A percentile compares a stretch with the other conserved stretches of the same genome.
These are phyloP conservation scores for Pichia sp. DNA, from an alignment of 1,139 yeast species.

Conservation along the genomic window DNA sequence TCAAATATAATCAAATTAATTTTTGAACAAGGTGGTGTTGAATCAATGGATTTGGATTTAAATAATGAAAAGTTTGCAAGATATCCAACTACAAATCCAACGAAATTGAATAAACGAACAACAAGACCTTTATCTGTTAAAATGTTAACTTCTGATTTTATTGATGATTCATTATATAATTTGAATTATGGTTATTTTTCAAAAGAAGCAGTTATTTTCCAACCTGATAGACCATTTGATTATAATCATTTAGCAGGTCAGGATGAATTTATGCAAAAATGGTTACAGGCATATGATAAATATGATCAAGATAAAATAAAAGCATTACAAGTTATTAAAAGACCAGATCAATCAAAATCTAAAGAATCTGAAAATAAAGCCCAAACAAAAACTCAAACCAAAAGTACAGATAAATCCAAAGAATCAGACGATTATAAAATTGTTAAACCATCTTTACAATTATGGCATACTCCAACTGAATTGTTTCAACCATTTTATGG, in stretches of 20 bases:
- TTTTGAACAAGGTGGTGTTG: slow-evolving; percentile 30
- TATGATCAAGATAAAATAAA: slow-evolving; percentile 38
- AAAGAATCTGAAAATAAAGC: neutral
- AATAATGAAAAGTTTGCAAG: slow-evolving; percentile 33
- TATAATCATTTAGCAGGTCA: slow-evolving; percentile 54
- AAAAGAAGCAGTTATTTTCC: slow-evolving; percentile 72
- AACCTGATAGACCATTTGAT: slow-evolving; percentile 53
- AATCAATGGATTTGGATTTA: slow-evolving; percentile 26
- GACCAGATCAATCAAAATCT: neutral
- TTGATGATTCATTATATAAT: slow-evolving; percentile 79
- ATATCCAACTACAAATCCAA: slow-evolving; percentile 43
- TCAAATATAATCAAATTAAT: slow-evolving; percentile 23
- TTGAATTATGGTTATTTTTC: slow-evolving; percentile 79
- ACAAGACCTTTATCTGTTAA: slow-evolving; percentile 57
- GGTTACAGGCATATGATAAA: slow-evolving; percentile 62
- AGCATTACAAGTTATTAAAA: slow-evolving; percentile 10
- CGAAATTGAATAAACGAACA: slow-evolving; percentile 38
- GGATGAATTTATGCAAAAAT: slow-evolving; percentile 63
- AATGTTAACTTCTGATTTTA: slow-evolving; percentile 71
- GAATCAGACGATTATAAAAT: slow-evolving; percentile 17
- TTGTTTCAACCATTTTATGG: slow-evolving; percentile 80
- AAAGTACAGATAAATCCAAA: slow-evolving; percentile 6
- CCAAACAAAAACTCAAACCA: slow-evolving; percentile 1
- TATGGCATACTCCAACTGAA: slow-evolving; percentile 92
- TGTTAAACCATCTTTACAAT: slow-evolving; percentile 47